phyloP scores from a whole-genome alignment of 1,284 basidiomycete species.

The Rhodotorula sp. region DNA sequence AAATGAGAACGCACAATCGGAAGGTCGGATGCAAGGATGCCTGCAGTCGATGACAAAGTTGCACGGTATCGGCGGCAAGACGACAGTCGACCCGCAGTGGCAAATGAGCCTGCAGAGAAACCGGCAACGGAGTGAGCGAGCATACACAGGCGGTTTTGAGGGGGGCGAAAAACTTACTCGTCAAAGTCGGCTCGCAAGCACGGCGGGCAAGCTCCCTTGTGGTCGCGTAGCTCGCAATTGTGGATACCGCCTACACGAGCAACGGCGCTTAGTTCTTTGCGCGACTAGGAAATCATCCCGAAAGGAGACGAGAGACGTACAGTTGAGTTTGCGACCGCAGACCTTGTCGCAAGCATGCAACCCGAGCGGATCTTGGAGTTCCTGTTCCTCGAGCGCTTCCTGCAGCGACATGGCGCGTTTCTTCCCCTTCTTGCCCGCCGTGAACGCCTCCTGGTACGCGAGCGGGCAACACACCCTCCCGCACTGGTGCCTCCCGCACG shows the following conservation, averaged over 20 bases:
- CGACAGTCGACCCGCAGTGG: slow-evolving; percentile 65
- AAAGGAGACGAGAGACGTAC: slow-evolving; percentile 15
- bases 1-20: slow-evolving; percentile 55
- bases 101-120: slow-evolving; percentile 62
- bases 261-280: not conserved
- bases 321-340: slow-evolving; percentile 46
- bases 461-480: slow-evolving; percentile 77
- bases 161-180: slow-evolving; percentile 58
- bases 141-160: not conserved
- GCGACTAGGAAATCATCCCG: not conserved
- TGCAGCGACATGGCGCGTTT: slow-evolving; percentile 7
- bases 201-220: slow-evolving; percentile 69
- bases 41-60: slow-evolving; percentile 71
- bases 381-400: slow-evolving; percentile 24
- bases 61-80: slow-evolving; percentile 72
- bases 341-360: slow-evolving; percentile 38
- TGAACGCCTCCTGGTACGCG: slow-evolving; percentile 56
- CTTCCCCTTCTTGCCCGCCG: slow-evolving; percentile 57
- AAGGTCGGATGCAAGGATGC: slow-evolving; percentile 73
- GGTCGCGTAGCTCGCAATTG: slow-evolving; percentile 66
- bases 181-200: slow-evolving; percentile 85
- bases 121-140: not conserved
- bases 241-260: slow-evolving; percentile 40
- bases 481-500: slow-evolving; percentile 74
- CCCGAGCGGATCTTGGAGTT: slow-evolving; percentile 41